phyloP scores from a whole-genome alignment of 768 basidiomycete species.

The Crepidotus variabilis region DNA sequence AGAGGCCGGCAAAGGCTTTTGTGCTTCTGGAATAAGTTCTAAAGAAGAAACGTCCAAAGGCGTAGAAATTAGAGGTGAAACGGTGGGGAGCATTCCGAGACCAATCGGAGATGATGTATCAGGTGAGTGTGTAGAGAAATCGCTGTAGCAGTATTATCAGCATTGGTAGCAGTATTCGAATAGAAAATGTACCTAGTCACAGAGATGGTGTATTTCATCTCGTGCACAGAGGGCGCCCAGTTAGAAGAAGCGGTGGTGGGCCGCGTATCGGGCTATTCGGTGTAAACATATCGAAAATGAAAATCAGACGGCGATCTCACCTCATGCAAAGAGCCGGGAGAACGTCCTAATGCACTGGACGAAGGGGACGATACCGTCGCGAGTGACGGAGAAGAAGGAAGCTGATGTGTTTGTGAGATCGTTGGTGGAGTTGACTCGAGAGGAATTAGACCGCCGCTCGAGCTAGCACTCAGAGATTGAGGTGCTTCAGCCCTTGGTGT shows the following conservation, averaged over 20 bases:
- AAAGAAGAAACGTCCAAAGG: slow-evolving; percentile 25
- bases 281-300: background rate
- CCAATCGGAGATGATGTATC: slow-evolving; percentile 31
- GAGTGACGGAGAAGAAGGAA: slow-evolving; percentile 15
- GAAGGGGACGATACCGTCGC: slow-evolving; percentile 19
- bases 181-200: slow-evolving; percentile 18
- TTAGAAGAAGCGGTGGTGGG: slow-evolving; percentile 20
- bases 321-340: slow-evolving; percentile 10
- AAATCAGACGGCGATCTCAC: background rate
- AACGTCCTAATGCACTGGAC: slow-evolving; percentile 15
- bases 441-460: slow-evolving; percentile 1
- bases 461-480: background rate
- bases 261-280: slow-evolving; percentile 17
- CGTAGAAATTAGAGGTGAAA: slow-evolving; percentile 30
- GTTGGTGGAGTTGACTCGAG: background rate
- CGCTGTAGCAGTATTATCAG: slow-evolving; percentile 12
- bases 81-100: slow-evolving; percentile 27
- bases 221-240: slow-evolving; percentile 4
- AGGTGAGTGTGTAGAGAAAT: slow-evolving; percentile 23
- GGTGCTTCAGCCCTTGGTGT: slow-evolving; percentile 11
- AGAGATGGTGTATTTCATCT: slow-evolving; percentile 16
- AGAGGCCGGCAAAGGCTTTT: slow-evolving; percentile 27
- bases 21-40: slow-evolving; percentile 25
- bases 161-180: background rate
- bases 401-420: background rate